These are phyloP conservation scores for Umbilicus rupestris DNA, from an alignment of 164 flowering plant genomes.

Conservation along the genomic window DNA sequence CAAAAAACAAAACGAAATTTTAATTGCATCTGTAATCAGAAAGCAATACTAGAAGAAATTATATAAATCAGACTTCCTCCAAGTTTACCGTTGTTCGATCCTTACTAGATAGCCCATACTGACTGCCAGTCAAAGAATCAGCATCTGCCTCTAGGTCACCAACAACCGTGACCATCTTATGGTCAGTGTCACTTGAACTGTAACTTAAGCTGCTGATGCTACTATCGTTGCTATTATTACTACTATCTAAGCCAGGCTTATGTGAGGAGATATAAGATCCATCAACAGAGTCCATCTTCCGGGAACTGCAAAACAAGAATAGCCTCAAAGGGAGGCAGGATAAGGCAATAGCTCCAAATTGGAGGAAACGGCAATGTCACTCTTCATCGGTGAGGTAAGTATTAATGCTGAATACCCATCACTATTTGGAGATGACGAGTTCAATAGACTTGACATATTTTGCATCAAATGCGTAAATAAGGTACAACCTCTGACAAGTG, in stretches of 20 bases:
- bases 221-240: slow-evolving; percentile 77
- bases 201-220: slow-evolving; percentile 74
- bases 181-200: slow-evolving; percentile 82
- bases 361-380: not conserved
- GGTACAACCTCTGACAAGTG: not conserved
- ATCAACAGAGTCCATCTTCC: slow-evolving; percentile 36
- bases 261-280: slow-evolving; percentile 14
- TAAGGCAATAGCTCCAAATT: not conserved
- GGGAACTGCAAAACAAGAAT: slow-evolving; percentile 21
- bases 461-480: not conserved
- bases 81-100: slow-evolving; percentile 24
- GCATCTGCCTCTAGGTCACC: slow-evolving; percentile 97
- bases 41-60: not conserved
- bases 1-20: not conserved
- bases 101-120: slow-evolving; percentile 61
- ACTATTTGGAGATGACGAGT: too few species aligned
- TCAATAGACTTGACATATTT: not conserved
- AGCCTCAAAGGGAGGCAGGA: slow-evolving; percentile 10
- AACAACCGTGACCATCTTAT: slow-evolving; percentile 30
- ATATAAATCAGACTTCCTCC: not conserved
- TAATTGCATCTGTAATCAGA: not conserved
- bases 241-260: slow-evolving; percentile 45
- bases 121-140: slow-evolving; percentile 74
- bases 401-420: not conserved
- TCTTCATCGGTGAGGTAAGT: not conserved